A percentile compares a stretch with the other conserved stretches of the same genome.
Evolutionary conservation across 371 early-diverging fungal species (phyloP).

Genomic region (Mucor racemosus): DNA sequence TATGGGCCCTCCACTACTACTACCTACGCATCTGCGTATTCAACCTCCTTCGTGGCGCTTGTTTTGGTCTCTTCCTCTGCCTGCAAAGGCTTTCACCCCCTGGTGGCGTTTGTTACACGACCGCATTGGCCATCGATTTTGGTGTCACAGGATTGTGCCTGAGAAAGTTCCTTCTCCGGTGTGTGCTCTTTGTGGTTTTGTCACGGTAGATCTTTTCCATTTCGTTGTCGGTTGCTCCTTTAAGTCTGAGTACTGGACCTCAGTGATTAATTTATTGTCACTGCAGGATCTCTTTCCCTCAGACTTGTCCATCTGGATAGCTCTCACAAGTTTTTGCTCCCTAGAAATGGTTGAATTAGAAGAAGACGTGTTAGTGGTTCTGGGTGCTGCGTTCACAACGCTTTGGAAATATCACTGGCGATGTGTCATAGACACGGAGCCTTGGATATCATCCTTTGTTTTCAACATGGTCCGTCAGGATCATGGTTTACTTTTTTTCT

Average conservation of each 20-base stretch:
- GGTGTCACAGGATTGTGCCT: too few species aligned
- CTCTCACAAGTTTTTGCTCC: not conserved
- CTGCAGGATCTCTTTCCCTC: not conserved
- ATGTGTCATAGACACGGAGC: not conserved
- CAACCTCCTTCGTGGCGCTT: too few species aligned
- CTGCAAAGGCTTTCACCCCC: too few species aligned
- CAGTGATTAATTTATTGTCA: too few species aligned
- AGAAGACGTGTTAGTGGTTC: not conserved
- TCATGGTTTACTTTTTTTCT: not conserved
- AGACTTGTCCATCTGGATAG: not conserved
- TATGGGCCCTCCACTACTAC: too few species aligned
- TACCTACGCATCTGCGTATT: too few species aligned
- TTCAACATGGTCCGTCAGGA: not conserved
- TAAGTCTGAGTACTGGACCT: not conserved
- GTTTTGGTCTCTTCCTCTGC: too few species aligned
- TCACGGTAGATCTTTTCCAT: not conserved
- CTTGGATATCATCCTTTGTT: not conserved
- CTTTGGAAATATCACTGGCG: not conserved
- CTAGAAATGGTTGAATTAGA: not conserved
- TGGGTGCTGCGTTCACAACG: not conserved
- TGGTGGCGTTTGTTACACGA: too few species aligned
- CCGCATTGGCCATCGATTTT: too few species aligned
- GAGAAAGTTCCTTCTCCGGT: not conserved
- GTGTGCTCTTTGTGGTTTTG: not conserved
- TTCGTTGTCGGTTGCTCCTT: not conserved